Evolutionary conservation across 2,329 filamentous ascomycete genomes (phyloP), one percentile per base, ranked within the genome.

Genomic region (Verruconis gallopava): DNA sequence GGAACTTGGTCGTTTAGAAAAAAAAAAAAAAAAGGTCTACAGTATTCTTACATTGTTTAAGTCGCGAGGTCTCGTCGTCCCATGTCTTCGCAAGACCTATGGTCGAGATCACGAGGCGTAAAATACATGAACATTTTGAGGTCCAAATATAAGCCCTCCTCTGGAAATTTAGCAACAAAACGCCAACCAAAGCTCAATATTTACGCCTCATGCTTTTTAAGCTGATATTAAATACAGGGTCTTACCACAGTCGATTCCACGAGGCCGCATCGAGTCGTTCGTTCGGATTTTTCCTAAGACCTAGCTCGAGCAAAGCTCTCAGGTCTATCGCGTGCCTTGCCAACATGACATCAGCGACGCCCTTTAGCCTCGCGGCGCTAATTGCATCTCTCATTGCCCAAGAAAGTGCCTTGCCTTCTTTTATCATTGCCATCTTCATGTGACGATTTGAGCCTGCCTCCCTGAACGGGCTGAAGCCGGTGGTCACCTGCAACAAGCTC

Each of bases 351-450:
- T 21, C 20, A n/a, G 28, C 20, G 18, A 22, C 32, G 21, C 15
- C 21, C 14, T 20, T 20, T 15, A 42, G 18, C 17, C 40, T 17
- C 30, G 30, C 19, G 13, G 21, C 32, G 17, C 30, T 36, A 19
- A 13, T 25, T 17, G 18, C 11, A 3, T 42, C 20, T 42, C 32
- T 30, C 3, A 45, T 48, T 4, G 61, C 53, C 42, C 59, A 67
- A 15, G 53, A 54, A 12, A 68, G 35, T n/a, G 65, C 59, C 35
- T 56, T 52, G 0, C 63, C 65, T 17, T 52, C 51, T 45, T 64
- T 67, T 39, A 67, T 58, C 44, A 64, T 62, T 42, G 68, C 65
- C 2, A 65, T 48, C 38, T 63, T 52, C 46, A 61, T 56, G 42
- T 63, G 66, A 14, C 58, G 50, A 44, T 68, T 68, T 5, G 47